These are phyloP conservation scores for Debaryomycetaceae sp. DNA, from an alignment of 1,139 yeast genomes.

Conservation along the genomic window DNA sequence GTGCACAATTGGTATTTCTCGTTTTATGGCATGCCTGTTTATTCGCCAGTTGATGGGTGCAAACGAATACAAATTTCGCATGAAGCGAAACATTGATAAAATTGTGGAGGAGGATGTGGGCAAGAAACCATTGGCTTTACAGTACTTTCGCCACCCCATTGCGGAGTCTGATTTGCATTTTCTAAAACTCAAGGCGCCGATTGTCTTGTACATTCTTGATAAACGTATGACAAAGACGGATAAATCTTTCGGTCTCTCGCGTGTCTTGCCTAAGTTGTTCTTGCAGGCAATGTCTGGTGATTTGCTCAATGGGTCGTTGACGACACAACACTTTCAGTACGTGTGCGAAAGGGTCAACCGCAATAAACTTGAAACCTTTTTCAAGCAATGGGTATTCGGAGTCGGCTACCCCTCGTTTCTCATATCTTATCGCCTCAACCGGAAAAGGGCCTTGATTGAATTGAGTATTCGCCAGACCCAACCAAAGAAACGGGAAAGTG, in stretches of 20 bases:
- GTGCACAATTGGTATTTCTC: constrained; percentile 81
- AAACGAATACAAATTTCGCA: constrained; percentile 67
- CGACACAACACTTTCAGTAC: constrained; percentile 79
- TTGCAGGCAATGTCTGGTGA: constrained; percentile 96
- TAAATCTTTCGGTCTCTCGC: constrained; percentile 79
- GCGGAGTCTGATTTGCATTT: constrained; percentile 54
- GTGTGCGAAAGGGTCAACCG: constrained; percentile 92
- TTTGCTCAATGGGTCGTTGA: constrained; percentile 62
- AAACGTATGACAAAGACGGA: constrained; percentile 94
- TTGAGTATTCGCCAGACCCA: constrained; percentile 92
- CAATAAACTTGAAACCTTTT: constrained; percentile 70
- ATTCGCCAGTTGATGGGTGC: constrained; percentile 64
- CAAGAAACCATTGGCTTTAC: constrained; percentile 71
- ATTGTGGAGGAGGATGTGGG: constrained; percentile 69
- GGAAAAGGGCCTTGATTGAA: constrained; percentile 87
- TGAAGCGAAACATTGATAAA: constrained; percentile 54
- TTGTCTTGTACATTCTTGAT: constrained; percentile 76
- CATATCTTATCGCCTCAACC: constrained; percentile 85
- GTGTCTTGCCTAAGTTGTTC: constrained; percentile 86
- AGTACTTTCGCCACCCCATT: constrained; percentile 57
- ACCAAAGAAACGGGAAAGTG: constrained; percentile 11
- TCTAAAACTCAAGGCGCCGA: constrained; percentile 70
- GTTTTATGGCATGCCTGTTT: constrained; percentile 72
- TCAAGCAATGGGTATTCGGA: constrained; percentile 89
- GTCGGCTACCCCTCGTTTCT: constrained; percentile 83